Percentiles rank a stretch among this genome's conserved stretches.
Conservation (phyloP, 306 rosid species). For the Acacia crassicarpa region DNA sequence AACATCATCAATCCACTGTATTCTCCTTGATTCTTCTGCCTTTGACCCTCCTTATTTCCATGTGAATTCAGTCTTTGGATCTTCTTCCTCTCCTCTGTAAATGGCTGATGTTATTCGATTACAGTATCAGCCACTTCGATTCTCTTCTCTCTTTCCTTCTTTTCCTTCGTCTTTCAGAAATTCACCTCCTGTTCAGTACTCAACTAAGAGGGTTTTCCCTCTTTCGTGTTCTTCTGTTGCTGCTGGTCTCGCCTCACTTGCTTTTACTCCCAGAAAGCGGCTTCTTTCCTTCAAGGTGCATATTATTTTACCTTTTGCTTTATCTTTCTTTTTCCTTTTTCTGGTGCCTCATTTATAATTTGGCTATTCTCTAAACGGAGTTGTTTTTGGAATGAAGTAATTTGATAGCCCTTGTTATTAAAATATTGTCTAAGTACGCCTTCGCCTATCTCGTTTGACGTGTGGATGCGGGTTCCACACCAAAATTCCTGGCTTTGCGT, state of each 20-base stretch:
- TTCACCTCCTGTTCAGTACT: constrained; percentile 34
- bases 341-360: background rate
- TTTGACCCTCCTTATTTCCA: constrained; percentile 3
- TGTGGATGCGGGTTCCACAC: background rate
- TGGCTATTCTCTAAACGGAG: background rate
- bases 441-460: background rate
- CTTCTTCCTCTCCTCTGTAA: constrained; percentile 9
- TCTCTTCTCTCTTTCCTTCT: constrained; percentile 45
- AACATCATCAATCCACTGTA: background rate
- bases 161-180: constrained; percentile 45
- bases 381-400: constrained; percentile 9
- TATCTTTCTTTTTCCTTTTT: background rate
- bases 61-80: background rate
- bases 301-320: background rate
- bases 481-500: constrained; percentile 7
- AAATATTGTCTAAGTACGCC: background rate
- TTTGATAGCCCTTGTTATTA: constrained; percentile 28
- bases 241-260: constrained; percentile 29
- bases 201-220: constrained; percentile 25
- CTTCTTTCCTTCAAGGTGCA: constrained; percentile 66
- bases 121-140: constrained; percentile 58
- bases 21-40: background rate
- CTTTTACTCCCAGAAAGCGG: constrained; percentile 60
- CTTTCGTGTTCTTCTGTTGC: constrained; percentile 40
- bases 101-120: constrained; percentile 81